Conservation (phyloP, 768 basidiomycete species). For the Ramaria sp. region DNA sequence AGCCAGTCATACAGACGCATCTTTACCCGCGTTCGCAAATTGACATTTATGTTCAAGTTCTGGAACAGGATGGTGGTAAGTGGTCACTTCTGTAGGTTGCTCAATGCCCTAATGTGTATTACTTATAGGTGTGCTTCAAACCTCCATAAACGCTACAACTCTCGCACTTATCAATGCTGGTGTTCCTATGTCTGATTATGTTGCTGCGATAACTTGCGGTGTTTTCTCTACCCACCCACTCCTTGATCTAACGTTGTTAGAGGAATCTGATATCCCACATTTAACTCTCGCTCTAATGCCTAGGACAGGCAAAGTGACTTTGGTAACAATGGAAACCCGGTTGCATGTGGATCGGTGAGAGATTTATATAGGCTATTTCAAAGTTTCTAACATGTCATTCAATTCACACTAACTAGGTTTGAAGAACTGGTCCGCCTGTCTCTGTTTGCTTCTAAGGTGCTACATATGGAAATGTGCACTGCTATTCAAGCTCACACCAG, state of each 20-base stretch:
- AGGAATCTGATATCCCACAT: constrained; percentile 86
- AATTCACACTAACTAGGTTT: constrained; percentile 28
- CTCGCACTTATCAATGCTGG: constrained; percentile 86
- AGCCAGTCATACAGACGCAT: too few relatives aligned
- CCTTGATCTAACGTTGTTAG: constrained; percentile 78
- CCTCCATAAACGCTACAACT: constrained; percentile 91
- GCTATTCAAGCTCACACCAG: constrained; percentile 57
- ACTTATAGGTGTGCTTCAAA: constrained; percentile 56
- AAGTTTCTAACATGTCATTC: neutral
- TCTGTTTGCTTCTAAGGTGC: constrained; percentile 61
- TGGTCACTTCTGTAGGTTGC: neutral
- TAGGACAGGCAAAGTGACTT: constrained; percentile 69
- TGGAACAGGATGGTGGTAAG: constrained; percentile 78
- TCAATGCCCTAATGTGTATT: neutral
- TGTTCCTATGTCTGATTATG: constrained; percentile 82
- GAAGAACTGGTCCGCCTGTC: constrained; percentile 80
- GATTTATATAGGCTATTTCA: neutral
- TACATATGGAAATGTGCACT: constrained; percentile 76
- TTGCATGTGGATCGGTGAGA: constrained; percentile 66
- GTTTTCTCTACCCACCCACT: constrained; percentile 74
- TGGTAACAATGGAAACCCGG: constrained; percentile 92
- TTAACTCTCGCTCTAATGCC: constrained; percentile 88
- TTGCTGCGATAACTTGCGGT: constrained; percentile 82
- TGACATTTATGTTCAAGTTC: constrained; percentile 85
- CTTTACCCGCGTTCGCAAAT: too few relatives aligned